Conservation (phyloP, 1,284 basidiomycete genomes). For the Microbotryum intermedium region DNA sequence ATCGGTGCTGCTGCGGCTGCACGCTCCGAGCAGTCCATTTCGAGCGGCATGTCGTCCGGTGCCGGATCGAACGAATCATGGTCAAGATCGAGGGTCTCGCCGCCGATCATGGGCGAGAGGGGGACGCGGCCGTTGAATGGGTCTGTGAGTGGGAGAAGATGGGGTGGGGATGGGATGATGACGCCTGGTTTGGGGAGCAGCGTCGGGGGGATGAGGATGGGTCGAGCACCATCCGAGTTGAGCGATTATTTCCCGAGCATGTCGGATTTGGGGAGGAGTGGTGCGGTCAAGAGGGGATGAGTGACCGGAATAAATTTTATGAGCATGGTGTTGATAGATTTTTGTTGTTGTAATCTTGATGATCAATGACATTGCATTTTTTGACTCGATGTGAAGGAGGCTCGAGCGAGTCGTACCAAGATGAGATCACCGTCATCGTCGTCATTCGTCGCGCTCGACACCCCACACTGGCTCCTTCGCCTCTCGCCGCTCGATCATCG, state of each 20-base stretch:
- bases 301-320: too few species aligned
- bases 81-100: background rate
- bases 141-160: background rate
- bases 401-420: too few species aligned
- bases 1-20: constrained; percentile 43
- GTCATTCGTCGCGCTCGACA: too few species aligned
- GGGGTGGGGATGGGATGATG: background rate
- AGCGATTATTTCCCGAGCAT: constrained; percentile 26
- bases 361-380: too few species aligned
- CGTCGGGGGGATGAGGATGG: background rate
- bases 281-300: too few species aligned
- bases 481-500: too few species aligned
- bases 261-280: constrained; percentile 7
- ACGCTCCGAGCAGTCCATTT: background rate
- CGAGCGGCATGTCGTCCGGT: background rate
- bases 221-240: constrained; percentile 21
- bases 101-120: background rate
- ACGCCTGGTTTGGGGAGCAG: background rate
- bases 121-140: background rate
- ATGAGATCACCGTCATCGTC: too few species aligned
- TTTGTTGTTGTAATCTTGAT: too few species aligned
- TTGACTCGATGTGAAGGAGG: too few species aligned
- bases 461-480: too few species aligned
- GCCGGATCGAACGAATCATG: background rate
- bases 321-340: too few species aligned